These are phyloP conservation scores for Pestalotiopsis sp. DNA, from an alignment of 2,329 filamentous ascomycete genomes.

Conservation along the genomic window DNA sequence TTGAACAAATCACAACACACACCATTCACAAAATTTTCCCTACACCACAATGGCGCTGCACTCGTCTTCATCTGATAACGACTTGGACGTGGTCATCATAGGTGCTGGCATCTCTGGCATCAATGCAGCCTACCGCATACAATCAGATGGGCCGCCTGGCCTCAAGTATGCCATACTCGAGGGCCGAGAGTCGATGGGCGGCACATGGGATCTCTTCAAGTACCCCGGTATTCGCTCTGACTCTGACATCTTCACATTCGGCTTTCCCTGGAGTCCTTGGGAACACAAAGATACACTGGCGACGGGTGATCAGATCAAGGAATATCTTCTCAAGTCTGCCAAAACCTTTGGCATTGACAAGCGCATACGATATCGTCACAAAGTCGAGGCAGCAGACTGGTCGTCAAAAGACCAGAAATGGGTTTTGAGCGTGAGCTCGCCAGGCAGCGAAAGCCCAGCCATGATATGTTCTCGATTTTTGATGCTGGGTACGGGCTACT, in stretches of 20 bases:
- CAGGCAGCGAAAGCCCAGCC: slow-evolving; percentile 30
- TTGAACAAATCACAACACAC: not conserved
- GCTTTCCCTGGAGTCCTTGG: slow-evolving; percentile 75
- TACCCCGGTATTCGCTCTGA: slow-evolving; percentile 74
- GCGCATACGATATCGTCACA: slow-evolving; percentile 56
- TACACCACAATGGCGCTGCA: not conserved
- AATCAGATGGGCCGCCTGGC: slow-evolving; percentile 55
- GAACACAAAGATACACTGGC: slow-evolving; percentile 36
- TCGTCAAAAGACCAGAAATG: slow-evolving; percentile 54
- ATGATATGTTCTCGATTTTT: slow-evolving; percentile 48
- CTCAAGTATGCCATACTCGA: slow-evolving; percentile 70
- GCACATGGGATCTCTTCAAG: slow-evolving; percentile 79
- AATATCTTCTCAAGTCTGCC: slow-evolving; percentile 56
- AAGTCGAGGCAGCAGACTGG: slow-evolving; percentile 56
- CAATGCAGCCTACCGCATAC: slow-evolving; percentile 71
- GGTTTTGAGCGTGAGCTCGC: slow-evolving; percentile 47
- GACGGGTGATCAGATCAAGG: slow-evolving; percentile 43
- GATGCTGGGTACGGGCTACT: slow-evolving; percentile 68
- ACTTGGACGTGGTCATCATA: slow-evolving; percentile 64
- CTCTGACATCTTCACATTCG: slow-evolving; percentile 64
- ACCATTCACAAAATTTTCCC: not conserved
- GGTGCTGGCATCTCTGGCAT: slow-evolving; percentile 78
- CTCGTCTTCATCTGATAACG: not conserved
- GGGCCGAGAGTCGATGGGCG: slow-evolving; percentile 66
- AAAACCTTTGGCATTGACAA: slow-evolving; percentile 51